Evolutionary conservation across 345 rosid species (phyloP).

Genomic region (Acer saccharum): DNA sequence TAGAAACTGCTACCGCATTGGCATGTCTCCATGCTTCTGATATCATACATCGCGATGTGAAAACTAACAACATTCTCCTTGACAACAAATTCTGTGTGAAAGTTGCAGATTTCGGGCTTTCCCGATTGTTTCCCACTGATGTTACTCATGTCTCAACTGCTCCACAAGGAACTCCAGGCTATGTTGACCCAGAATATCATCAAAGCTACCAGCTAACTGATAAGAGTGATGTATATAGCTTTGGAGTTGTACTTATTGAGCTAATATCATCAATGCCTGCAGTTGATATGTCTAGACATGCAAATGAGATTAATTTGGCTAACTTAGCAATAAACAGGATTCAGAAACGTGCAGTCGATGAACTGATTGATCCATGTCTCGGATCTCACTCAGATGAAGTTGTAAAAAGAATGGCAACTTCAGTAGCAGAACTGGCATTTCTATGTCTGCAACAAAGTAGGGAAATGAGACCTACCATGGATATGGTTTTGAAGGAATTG

Average conservation of each 20-base stretch:
- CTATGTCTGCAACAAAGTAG: slow-evolving; percentile 60
- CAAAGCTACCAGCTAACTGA: slow-evolving; percentile 57
- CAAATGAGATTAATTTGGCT: slow-evolving; percentile 55
- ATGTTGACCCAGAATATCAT: slow-evolving; percentile 66
- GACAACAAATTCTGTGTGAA: slow-evolving; percentile 54
- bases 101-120: slow-evolving; percentile 69
- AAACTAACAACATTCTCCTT: slow-evolving; percentile 69
- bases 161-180: slow-evolving; percentile 76
- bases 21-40: slow-evolving; percentile 62
- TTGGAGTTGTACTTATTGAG: slow-evolving; percentile 68
- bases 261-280: slow-evolving; percentile 65
- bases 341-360: slow-evolving; percentile 34
- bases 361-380: slow-evolving; percentile 55
- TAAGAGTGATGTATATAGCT: slow-evolving; percentile 72
- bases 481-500: slow-evolving; percentile 45
- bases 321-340: slow-evolving; percentile 57
- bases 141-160: slow-evolving; percentile 68
- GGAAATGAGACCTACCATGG: slow-evolving; percentile 59
- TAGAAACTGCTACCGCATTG: slow-evolving; percentile 61
- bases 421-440: slow-evolving; percentile 58
- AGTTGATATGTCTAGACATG: slow-evolving; percentile 53
- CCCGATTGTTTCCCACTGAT: slow-evolving; percentile 50
- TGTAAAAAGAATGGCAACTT: slow-evolving; percentile 45
- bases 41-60: slow-evolving; percentile 63
- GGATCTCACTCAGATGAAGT: slow-evolving; percentile 41